Evolutionary conservation across 2,329 filamentous ascomycete genomes (phyloP).

Genomic region (Sporothrix brunneoviolacea): DNA sequence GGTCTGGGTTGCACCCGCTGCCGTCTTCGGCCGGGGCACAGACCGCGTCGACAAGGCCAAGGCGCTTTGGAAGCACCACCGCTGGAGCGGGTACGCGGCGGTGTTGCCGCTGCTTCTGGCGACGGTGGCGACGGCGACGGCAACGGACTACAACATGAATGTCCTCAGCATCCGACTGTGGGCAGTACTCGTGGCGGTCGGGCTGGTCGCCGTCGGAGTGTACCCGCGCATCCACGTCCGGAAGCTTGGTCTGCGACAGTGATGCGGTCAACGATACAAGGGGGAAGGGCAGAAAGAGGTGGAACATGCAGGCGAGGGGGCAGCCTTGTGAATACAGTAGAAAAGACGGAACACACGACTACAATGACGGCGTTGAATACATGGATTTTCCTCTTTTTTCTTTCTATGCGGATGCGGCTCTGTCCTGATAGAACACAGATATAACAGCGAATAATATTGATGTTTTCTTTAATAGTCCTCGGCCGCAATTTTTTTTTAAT

Average conservation of each 20-base stretch:
- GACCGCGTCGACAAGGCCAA: conserved; percentile 75
- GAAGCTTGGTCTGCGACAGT: conserved; percentile 57
- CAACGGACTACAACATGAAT: conserved; percentile 66
- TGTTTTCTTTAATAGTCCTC: too few species aligned
- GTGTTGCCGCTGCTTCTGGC: conserved; percentile 59
- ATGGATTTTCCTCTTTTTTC: too few species aligned
- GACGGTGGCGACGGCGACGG: conserved; percentile 67
- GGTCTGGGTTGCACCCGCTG: conserved; percentile 65
- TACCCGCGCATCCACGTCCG: conserved; percentile 72
- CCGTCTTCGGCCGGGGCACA: conserved; percentile 66
- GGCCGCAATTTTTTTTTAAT: too few species aligned
- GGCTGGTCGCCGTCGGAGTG: conserved; percentile 64
- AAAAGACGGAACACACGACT: too few species aligned
- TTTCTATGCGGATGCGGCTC: too few species aligned
- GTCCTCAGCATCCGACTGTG: conserved; percentile 68
- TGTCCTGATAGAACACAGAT: too few species aligned
- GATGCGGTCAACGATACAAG: not conserved
- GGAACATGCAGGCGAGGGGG: too few species aligned
- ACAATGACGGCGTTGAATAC: too few species aligned
- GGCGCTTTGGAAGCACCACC: conserved; percentile 84
- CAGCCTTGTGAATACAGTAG: too few species aligned
- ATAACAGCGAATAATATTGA: too few species aligned
- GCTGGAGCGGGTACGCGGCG: conserved; percentile 62
- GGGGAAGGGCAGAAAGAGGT: not conserved
- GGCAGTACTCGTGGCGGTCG: conserved; percentile 60